A percentile compares a stretch with the other conserved stretches of the same genome.
phyloP scores from a whole-genome alignment of 164 flowering plant species.

The Piper longum region DNA sequence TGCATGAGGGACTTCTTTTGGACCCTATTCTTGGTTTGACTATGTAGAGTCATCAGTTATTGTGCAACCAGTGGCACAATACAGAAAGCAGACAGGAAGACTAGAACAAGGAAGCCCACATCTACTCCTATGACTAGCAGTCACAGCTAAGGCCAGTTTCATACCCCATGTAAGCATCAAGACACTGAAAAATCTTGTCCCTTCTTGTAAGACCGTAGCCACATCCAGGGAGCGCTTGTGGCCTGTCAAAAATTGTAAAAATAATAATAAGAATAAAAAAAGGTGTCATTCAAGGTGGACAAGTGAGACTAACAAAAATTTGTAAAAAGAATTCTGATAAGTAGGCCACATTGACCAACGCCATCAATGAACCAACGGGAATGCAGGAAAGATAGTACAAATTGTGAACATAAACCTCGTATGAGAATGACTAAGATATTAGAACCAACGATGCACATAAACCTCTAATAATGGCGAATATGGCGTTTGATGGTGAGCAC shows the following conservation, averaged over 20 bases:
- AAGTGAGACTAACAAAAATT: not conserved
- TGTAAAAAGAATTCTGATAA: not conserved
- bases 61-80: too few species aligned
- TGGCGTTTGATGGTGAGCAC: slow-evolving; percentile 51
- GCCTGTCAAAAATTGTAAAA: slow-evolving; percentile 27
- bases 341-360: not conserved
- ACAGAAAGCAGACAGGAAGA: not conserved
- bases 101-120: not conserved
- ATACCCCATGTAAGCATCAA: slow-evolving; percentile 99
- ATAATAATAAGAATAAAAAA: not conserved
- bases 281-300: not conserved
- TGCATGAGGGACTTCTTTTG: too few species aligned
- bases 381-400: too few species aligned
- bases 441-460: not conserved
- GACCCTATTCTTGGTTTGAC: too few species aligned
- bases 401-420: too few species aligned
- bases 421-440: not conserved
- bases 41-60: too few species aligned
- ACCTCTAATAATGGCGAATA: slow-evolving; percentile 78
- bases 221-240: slow-evolving; percentile 72
- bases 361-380: too few species aligned
- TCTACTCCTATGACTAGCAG: not conserved
- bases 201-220: slow-evolving; percentile 68
- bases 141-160: not conserved
- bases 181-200: slow-evolving; percentile 63